phyloP scores from a whole-genome alignment of 1,139 yeast species.

The Pichia sp. region DNA sequence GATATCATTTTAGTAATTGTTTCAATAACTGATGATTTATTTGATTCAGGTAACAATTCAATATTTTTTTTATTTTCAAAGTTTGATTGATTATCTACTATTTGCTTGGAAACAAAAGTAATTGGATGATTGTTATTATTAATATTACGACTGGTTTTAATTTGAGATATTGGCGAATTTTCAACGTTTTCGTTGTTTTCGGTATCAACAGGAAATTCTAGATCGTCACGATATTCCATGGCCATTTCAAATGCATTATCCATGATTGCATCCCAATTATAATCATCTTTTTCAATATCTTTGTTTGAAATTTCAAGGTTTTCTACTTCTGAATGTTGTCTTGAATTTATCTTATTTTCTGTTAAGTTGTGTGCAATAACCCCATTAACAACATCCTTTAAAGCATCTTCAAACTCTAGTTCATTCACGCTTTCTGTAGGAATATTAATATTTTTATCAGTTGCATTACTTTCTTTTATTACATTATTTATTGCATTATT shows the following conservation, averaged over 20 bases:
- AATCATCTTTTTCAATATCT: slow-evolving; percentile 21
- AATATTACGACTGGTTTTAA: background rate
- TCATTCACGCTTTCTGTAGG: slow-evolving; percentile 6
- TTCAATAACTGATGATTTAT: slow-evolving; percentile 6
- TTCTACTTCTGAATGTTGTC: background rate
- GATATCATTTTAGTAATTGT: slow-evolving; percentile 8
- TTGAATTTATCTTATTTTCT: background rate
- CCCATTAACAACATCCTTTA: slow-evolving; percentile 35
- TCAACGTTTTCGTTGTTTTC: slow-evolving; percentile 5
- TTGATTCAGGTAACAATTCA: background rate
- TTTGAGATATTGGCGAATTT: background rate
- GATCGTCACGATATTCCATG: slow-evolving; percentile 54
- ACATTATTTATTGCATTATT: slow-evolving; percentile 20
- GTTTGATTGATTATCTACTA: background rate
- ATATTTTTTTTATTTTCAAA: background rate
- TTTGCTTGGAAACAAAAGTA: background rate
- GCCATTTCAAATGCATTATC: slow-evolving; percentile 72
- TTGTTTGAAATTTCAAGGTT: background rate
- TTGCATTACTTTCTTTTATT: slow-evolving; percentile 9
- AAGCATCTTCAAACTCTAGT: slow-evolving; percentile 29
- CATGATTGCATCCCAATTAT: slow-evolving; percentile 59
- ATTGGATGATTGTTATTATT: background rate
- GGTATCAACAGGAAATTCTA: slow-evolving; percentile 62
- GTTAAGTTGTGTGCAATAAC: slow-evolving; percentile 31
- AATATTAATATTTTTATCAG: background rate